Percentiles rank a stretch among this genome's conserved stretches.
Evolutionary conservation across 2,329 filamentous ascomycete species (phyloP).

Genomic region (Ambrosiella xylebori): DNA sequence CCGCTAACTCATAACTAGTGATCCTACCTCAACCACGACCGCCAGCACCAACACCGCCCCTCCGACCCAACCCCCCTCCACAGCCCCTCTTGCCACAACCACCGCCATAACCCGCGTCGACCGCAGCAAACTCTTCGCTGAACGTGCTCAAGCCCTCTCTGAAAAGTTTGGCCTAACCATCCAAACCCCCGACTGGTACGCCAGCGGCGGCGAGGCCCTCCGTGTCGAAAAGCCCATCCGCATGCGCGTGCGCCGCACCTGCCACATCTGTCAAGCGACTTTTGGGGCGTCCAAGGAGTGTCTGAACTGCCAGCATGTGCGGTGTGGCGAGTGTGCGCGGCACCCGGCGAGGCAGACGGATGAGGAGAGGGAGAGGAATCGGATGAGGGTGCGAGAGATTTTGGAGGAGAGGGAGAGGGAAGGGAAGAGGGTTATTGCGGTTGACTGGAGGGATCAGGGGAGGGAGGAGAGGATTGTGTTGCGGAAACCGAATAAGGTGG

Average conservation of each 20-base stretch:
- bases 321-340: conserved; percentile 66
- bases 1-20: background rate
- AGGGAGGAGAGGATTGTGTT: conserved; percentile 31
- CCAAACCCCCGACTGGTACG: conserved; percentile 35
- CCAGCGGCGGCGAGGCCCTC: conserved; percentile 34
- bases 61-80: background rate
- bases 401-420: conserved; percentile 38
- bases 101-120: conserved; percentile 10
- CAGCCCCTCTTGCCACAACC: background rate
- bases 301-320: conserved; percentile 56
- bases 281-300: conserved; percentile 63
- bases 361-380: conserved; percentile 34
- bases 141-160: conserved; percentile 38
- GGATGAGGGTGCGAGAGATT: conserved; percentile 29
- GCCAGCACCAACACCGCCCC: background rate
- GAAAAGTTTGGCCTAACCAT: conserved; percentile 39
- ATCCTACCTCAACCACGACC: background rate
- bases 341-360: conserved; percentile 50
- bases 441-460: conserved; percentile 21
- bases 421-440: conserved; percentile 27
- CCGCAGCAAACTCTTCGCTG: conserved; percentile 34
- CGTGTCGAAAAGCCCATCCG: conserved; percentile 61
- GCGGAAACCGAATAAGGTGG: conserved; percentile 43
- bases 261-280: conserved; percentile 61
- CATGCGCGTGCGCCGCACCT: conserved; percentile 61